These are phyloP conservation scores for Argentina anserina DNA, from an alignment of 306 rosid genomes.

Conservation along the genomic window DNA sequence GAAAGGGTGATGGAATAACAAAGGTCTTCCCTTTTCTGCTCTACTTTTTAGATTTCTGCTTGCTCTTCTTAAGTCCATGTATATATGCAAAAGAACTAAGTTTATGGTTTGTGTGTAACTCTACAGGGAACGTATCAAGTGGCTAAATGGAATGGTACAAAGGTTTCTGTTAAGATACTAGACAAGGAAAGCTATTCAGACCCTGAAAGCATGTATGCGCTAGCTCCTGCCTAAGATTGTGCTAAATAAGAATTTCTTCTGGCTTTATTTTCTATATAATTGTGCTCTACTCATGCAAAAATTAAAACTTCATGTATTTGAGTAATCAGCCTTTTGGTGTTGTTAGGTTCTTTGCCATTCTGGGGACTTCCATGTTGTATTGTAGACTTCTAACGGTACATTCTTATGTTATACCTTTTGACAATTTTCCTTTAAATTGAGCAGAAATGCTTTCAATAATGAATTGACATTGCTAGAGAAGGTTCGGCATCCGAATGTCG, in stretches of 20 bases:
- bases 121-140: constrained; percentile 88
- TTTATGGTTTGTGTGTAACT: constrained; percentile 11
- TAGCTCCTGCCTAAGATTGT: not conserved
- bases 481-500: constrained; percentile 95
- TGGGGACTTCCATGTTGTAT: not conserved
- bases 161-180: constrained; percentile 90
- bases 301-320: not conserved
- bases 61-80: not conserved
- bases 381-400: constrained; percentile 17
- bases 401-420: constrained; percentile 11
- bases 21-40: constrained; percentile 38
- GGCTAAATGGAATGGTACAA: constrained; percentile 99
- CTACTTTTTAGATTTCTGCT: not conserved
- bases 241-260: not conserved
- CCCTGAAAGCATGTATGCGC: constrained; percentile 79
- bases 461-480: constrained; percentile 86
- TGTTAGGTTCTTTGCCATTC: not conserved
- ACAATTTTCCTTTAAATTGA: constrained; percentile 20
- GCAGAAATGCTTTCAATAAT: constrained; percentile 83
- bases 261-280: not conserved
- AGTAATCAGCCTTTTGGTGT: not conserved
- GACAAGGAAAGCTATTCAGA: constrained; percentile 81
- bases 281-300: not conserved
- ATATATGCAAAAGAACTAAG: not conserved
- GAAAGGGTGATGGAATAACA: constrained; percentile 83